phyloP scores from a whole-genome alignment of 179 eudicot genomes.

The Nepenthes alata region DNA sequence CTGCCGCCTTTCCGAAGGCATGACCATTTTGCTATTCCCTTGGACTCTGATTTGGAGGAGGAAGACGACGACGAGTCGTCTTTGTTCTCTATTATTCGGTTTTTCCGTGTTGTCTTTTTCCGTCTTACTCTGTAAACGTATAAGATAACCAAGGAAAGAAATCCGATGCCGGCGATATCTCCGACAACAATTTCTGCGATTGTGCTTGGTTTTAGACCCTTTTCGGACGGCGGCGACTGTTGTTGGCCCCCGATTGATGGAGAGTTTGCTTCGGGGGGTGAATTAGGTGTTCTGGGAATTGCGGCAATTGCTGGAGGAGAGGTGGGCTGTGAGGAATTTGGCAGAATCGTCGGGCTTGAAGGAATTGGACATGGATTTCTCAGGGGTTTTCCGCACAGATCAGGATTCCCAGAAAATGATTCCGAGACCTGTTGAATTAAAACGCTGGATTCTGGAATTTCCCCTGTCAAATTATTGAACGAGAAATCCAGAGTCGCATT shows the following conservation, averaged over 20 bases:
- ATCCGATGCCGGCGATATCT: slow-evolving; percentile 41
- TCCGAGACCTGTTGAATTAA: slow-evolving; percentile 30
- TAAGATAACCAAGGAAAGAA: slow-evolving; percentile 31
- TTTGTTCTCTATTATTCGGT: slow-evolving; percentile 5
- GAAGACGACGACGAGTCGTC: slow-evolving; percentile 26
- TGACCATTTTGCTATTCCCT: slow-evolving; percentile 46
- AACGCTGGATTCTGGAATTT: slow-evolving; percentile 36
- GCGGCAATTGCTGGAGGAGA: slow-evolving; percentile 81
- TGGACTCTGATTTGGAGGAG: slow-evolving; percentile 30
- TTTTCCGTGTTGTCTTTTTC: slow-evolving; percentile 13
- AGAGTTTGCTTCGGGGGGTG: slow-evolving; percentile 19
- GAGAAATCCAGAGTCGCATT: slow-evolving; percentile 67
- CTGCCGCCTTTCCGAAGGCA: slow-evolving; percentile 34
- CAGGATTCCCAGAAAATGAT: slow-evolving; percentile 50
- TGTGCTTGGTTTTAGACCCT: slow-evolving; percentile 31
- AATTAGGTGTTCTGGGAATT: slow-evolving; percentile 38
- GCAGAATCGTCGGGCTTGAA: slow-evolving; percentile 24
- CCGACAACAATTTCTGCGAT: slow-evolving; percentile 63
- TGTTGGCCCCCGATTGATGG: slow-evolving; percentile 9
- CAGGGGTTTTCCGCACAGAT: slow-evolving; percentile 56
- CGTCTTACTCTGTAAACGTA: slow-evolving; percentile 22
- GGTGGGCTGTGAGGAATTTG: slow-evolving; percentile 26
- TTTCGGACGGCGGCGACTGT: background rate
- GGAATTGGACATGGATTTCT: slow-evolving; percentile 37
- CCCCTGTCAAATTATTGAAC: slow-evolving; percentile 56